Conservation (phyloP, 257 asterid genomes). For the Plantago ovata region DNA sequence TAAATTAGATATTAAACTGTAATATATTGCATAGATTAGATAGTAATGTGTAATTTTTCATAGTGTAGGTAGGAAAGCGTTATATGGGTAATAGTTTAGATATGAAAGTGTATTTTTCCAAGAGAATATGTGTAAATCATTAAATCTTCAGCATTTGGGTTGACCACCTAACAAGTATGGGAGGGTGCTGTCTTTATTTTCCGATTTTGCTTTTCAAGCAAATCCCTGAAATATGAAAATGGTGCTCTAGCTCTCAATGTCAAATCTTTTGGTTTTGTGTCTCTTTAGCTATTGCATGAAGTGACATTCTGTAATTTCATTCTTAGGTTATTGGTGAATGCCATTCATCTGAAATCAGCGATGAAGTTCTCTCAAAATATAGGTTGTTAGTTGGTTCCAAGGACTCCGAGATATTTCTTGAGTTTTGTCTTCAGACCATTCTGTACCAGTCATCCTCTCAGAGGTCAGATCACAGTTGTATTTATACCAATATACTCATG, state of each 20-base stretch:
- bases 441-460: constrained; percentile 75
- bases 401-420: constrained; percentile 69
- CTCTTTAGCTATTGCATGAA: constrained; percentile 7
- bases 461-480: constrained; percentile 44
- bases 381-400: constrained; percentile 52
- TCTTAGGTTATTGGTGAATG: constrained; percentile 90
- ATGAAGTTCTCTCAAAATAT: constrained; percentile 54
- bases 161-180: not conserved
- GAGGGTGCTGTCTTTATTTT: not conserved
- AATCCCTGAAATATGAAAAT: constrained; percentile 3
- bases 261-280: not conserved
- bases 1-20: too few relatives aligned
- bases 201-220: not conserved
- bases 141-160: not conserved
- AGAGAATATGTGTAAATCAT: too few relatives aligned
- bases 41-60: too few relatives aligned
- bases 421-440: constrained; percentile 79
- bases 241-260: not conserved
- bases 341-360: constrained; percentile 60
- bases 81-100: too few relatives aligned
- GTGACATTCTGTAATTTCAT: constrained; percentile 17
- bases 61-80: too few relatives aligned
- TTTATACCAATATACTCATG: constrained; percentile 13
- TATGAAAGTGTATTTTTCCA: too few relatives aligned
- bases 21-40: too few relatives aligned